Base-by-base conservation (phyloP, 345 rosid genomes). In the Sonneratia caseolaris region DNA sequence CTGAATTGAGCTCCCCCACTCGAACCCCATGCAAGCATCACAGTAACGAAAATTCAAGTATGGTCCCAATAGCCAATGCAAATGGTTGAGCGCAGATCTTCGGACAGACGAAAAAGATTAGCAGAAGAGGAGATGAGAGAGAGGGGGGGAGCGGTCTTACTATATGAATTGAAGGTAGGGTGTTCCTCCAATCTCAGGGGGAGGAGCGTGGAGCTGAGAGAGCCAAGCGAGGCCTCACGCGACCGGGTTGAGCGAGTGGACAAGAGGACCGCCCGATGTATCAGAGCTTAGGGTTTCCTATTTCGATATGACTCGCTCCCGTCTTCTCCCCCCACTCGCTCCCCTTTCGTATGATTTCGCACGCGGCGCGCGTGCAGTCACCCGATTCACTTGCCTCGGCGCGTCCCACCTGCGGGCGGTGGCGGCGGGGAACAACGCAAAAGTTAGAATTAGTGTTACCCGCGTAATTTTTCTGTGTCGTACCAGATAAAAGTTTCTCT, bases 331-430 rank as follows among this genome's bases (percentile, higher is more conserved):
- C 57, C 32, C 18, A 22, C 32, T 19, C 55, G 19, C 68, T 24
- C 18, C 53, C 22, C 10, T 18, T 4, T 40, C 38, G 48, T 15
- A 13, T 32, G 16, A 40, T 16, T 37, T 51, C 69, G 71, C 76
- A 73, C 66, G 76, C 66, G 70, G 42, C 76, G 76, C 76, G 76
- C 76, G 76, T 73, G 76, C 76, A 71, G 27, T 37, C 38, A 22
- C 57, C 40, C 74, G 49, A 38, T 67, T 15, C 24, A 24, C 8
- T 47, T 36, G 38, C 14, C 45, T 18, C 36, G 67, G 67, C 55
- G 67, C 73, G 67, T 71, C 53, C 73, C 67, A 40, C 37, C 67
- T 45, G 70, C 32, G 32, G 32, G 32, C 32, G 0, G 32, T 27
- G 32, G 32, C 1, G 32, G 32, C 32, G 32, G 32, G 32, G 32